Base-by-base conservation (phyloP, 805 yeast genomes). In the Wickerhamiella dianesei region DNA sequence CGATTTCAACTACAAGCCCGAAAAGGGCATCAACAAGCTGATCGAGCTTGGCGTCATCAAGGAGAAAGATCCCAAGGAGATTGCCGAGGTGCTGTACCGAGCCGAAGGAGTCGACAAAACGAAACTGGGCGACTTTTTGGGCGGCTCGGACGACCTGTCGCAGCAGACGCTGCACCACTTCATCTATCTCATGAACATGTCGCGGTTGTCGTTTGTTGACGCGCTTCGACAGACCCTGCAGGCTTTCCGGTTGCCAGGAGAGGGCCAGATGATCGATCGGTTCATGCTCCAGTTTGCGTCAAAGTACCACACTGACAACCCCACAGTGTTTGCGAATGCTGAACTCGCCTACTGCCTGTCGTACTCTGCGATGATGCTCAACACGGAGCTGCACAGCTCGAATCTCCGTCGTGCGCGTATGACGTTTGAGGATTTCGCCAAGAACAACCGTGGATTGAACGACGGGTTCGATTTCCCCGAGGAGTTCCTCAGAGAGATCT, bases 281-380 rank as follows among this genome's bases (percentile, higher is more conserved):
- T 86, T 80, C 60, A 85, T 94, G 96, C 75, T 92, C 61, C 89
- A 92, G 59, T 94, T 94, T 69, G 98, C 98, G 3, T 95, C 86
- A 64, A 73, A 94, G 54, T 92, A 80, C 60, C 79, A 80, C 19
- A 79, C 82, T 53, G 96, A 89, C 51, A 92, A 92, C 60, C 95
- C 96, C 8, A 44, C 56, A 3, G 72, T 80, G 0, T 89, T 89
- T 63, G 79, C 95, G 0, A 84, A 84, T 57, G 96, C 97, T 3
- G 97, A 87, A 58, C 79, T 96, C 0, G 95, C 95, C 0, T 92
- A 92, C 63, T 83, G 88, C 32, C 71, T 92, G 51, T 86, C 95
- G 1, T 89, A 86, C 65, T 88, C 97, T 3, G 85, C 86, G 2
- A 82, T 92, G 50, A 73, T 92, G 84, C 73, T 92, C 55, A 92